These are phyloP conservation scores for Boletus speciosus DNA, from an alignment of 768 basidiomycete species.

Conservation along the genomic window DNA sequence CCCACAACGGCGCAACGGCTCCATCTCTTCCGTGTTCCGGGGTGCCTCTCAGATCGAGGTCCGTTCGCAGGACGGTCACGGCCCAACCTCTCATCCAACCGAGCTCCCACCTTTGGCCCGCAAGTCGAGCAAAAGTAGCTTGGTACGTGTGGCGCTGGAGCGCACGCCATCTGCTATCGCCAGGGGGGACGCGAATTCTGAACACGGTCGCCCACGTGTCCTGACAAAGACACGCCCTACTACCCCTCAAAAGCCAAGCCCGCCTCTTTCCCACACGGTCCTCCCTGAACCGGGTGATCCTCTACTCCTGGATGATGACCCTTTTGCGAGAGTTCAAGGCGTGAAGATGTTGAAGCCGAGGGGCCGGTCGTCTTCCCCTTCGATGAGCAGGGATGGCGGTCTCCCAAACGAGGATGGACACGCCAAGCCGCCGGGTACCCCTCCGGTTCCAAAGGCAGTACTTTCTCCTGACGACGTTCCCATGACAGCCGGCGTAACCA, in stretches of 20 bases:
- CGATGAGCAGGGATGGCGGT: slow-evolving; percentile 4
- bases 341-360: slow-evolving; percentile 43
- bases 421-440: background rate
- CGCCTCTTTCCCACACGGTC: slow-evolving; percentile 9
- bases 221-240: slow-evolving; percentile 33
- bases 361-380: background rate
- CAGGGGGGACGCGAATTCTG: slow-evolving; percentile 12
- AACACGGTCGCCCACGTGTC: slow-evolving; percentile 21
- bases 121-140: slow-evolving; percentile 17
- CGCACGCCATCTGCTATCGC: slow-evolving; percentile 3
- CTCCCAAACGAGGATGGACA: slow-evolving; percentile 11
- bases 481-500: background rate
- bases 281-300: slow-evolving; percentile 15
- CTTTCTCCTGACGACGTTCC: background rate
- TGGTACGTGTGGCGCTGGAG: slow-evolving; percentile 6
- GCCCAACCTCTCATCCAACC: slow-evolving; percentile 1
- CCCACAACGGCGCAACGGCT: background rate
- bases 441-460: background rate
- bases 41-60: background rate
- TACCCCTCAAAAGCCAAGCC: slow-evolving; percentile 29
- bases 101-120: slow-evolving; percentile 14
- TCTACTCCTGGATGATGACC: slow-evolving; percentile 30
- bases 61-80: background rate
- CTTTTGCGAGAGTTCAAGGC: slow-evolving; percentile 54
- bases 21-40: slow-evolving; percentile 1